These are phyloP conservation scores for Cyclostephanos invisitatus DNA, from an alignment of 108 stramenopile species.

Conservation along the genomic window DNA sequence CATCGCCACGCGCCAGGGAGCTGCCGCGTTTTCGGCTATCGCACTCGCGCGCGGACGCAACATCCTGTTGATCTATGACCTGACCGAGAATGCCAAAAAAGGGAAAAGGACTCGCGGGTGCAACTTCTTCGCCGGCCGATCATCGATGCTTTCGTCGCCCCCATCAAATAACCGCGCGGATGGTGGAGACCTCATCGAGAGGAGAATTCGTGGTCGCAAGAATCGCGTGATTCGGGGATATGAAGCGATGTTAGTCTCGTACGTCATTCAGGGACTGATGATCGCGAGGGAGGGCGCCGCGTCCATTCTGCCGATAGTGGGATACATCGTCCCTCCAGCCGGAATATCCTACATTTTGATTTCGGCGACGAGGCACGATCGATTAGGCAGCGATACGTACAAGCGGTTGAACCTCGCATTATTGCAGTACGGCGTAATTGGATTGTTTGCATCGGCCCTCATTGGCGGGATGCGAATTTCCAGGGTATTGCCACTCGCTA, in stretches of 20 bases:
- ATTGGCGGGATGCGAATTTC: slow-evolving; percentile 12
- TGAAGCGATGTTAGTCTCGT: slow-evolving; percentile 24
- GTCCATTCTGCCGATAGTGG: neutral
- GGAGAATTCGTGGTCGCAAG: slow-evolving; percentile 47
- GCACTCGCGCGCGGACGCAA: too few species aligned
- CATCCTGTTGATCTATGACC: too few species aligned
- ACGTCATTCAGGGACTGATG: slow-evolving; percentile 1
- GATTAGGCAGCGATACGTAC: slow-evolving; percentile 72
- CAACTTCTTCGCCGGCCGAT: too few species aligned
- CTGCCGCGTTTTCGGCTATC: too few species aligned
- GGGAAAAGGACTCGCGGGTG: too few species aligned
- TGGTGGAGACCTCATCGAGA: neutral
- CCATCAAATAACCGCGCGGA: too few species aligned
- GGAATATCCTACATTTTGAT: slow-evolving; percentile 52
- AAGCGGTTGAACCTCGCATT: slow-evolving; percentile 59
- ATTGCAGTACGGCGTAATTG: slow-evolving; percentile 33
- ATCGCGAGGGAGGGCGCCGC: slow-evolving; percentile 13
- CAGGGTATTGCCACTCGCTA: slow-evolving; percentile 10
- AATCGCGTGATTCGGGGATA: slow-evolving; percentile 52
- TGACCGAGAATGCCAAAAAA: too few species aligned
- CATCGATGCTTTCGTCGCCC: too few species aligned
- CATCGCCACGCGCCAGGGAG: too few species aligned
- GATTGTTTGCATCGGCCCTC: slow-evolving; percentile 16
- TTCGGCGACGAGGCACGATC: slow-evolving; percentile 52
- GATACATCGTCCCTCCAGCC: slow-evolving; percentile 35